Conservation (phyloP, 1,284 basidiomycete genomes). For the Ceratobasidium sp. region DNA sequence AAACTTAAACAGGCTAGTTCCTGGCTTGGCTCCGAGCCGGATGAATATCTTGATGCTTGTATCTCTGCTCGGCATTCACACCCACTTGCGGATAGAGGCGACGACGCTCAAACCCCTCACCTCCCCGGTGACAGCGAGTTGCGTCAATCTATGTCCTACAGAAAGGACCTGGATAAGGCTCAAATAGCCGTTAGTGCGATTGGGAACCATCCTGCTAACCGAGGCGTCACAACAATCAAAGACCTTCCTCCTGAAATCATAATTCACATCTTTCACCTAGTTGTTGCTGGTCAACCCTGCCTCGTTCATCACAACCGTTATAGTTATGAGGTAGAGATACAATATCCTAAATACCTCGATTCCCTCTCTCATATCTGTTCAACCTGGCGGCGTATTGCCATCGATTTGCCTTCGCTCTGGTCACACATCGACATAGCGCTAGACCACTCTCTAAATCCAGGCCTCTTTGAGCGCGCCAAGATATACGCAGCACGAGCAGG, state of each 20-base stretch:
- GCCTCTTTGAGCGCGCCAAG: neutral
- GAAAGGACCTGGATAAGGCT: neutral
- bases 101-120: neutral
- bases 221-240: neutral
- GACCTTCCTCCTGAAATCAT: slow-evolving; percentile 7
- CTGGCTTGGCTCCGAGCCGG: too few species aligned
- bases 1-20: too few species aligned
- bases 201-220: neutral
- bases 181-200: neutral
- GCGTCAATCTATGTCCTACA: too few species aligned
- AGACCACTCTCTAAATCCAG: neutral
- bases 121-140: too few species aligned
- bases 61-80: too few species aligned
- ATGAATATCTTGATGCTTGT: too few species aligned
- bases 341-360: neutral
- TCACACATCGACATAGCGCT: neutral
- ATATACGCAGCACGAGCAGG: neutral
- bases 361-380: slow-evolving; percentile 1
- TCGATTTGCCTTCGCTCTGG: slow-evolving; percentile 1
- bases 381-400: neutral
- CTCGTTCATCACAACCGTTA: too few species aligned
- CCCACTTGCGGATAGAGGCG: too few species aligned
- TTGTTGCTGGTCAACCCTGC: neutral
- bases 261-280: slow-evolving; percentile 5
- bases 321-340: neutral